Evolutionary conservation across 2,329 filamentous ascomycete genomes (phyloP), one percentile per base, ranked within the genome.

Genomic region (Aureobasidium musti): DNA sequence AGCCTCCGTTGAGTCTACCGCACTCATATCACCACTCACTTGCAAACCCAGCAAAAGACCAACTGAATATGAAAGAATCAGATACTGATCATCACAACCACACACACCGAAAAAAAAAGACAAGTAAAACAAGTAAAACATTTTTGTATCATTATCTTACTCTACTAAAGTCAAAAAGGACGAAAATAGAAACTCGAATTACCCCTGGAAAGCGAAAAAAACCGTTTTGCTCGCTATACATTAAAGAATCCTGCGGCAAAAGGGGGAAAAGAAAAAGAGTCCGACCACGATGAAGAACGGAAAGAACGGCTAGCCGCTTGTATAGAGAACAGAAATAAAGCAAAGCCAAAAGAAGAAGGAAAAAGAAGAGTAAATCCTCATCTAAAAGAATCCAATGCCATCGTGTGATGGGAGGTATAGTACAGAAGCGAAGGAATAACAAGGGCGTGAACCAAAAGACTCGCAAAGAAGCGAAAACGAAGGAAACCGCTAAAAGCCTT

Each of bases 201-300:
- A 28, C 26, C 45, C 33, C 47, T 33, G 33, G 17, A 35, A 63
- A 52, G 47, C 47, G 23, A 52, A 41, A 45, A 52, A 41, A 63
- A 35, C 59, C 59, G 59, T 63, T 63, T 63, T 63, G 47, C 21
- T 63, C 45, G 59, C 45, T 63, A 63, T 52, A 63, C 59, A 63
- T 63, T 63, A 63, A 33, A 33, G 30, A 8, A 47, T 13, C n/a
- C 26, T 33, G 33, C 33, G 54, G n/a, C 28, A 17, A 47, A 33
- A 43, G 19, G 33, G 19, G 26, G 41, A 30, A 21, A 52, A 45
- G 21, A 41, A 21, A 30, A 30, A 53, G 43, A 17, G n/a, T 43
- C 13, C 28, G 47, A 64, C 10, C 49, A 35, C 11, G n/a, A 23
- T 6, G 28, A 17, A 35, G 8, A 37, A 39, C 35, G 37, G 30